phyloP scores from a whole-genome alignment of 192 early-diverging fungal species.

The Oehlia diaphana region DNA sequence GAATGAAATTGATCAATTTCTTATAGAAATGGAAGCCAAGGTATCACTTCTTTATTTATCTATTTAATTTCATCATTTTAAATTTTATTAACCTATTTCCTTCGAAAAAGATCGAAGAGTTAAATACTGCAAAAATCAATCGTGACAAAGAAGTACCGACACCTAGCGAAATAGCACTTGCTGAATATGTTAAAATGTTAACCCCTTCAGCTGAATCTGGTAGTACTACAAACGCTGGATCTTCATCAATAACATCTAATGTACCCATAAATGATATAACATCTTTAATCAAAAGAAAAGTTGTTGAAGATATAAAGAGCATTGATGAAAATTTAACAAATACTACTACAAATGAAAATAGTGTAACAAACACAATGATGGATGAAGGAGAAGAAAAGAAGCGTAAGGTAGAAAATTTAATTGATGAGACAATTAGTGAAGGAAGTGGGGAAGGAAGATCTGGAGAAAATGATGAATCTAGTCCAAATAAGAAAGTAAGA shows the following conservation, averaged over 20 bases:
- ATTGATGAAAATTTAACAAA: not conserved
- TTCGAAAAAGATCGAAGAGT: conserved; percentile 42
- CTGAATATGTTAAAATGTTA: conserved; percentile 12
- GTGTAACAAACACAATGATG: not conserved
- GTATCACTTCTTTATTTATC: conserved; percentile 31
- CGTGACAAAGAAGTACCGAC: conserved; percentile 36
- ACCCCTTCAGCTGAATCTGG: conserved; percentile 1
- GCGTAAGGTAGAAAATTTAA: not conserved
- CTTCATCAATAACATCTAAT: conserved; percentile 26
- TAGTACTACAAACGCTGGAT: conserved; percentile 4
- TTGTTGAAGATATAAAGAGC: not conserved
- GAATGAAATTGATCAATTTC: conserved; percentile 57
- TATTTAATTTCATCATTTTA: not conserved
- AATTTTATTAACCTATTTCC: conserved; percentile 18
- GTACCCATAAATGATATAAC: conserved; percentile 50
- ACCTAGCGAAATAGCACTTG: conserved; percentile 28
- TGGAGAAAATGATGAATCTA: not conserved
- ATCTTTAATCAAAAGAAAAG: conserved; percentile 50
- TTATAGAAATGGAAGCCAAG: conserved; percentile 68
- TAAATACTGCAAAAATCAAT: conserved; percentile 34
- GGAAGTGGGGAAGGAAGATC: not conserved
- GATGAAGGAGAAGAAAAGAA: not conserved
- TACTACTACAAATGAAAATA: not conserved
- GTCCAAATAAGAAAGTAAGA: not conserved
- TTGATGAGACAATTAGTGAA: not conserved